These are phyloP conservation scores for Protomyces arabidopsidicola DNA, from an alignment of 1,139 yeast genomes.

Conservation along the genomic window DNA sequence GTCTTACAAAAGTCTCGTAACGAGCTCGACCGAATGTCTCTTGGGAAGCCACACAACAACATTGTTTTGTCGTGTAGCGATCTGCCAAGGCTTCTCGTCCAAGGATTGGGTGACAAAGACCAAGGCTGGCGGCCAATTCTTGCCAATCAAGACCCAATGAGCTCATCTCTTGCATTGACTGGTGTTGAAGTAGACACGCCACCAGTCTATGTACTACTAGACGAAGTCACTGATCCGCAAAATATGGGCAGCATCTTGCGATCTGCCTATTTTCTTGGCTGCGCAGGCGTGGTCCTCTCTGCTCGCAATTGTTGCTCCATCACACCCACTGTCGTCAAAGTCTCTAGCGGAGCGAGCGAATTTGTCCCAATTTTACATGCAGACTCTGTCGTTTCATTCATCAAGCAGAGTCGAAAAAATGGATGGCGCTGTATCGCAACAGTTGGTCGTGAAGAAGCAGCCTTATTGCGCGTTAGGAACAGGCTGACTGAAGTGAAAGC, in stretches of 20 bases:
- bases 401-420: slow-evolving; percentile 50
- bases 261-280: slow-evolving; percentile 79
- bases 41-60: slow-evolving; percentile 16
- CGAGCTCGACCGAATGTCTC: slow-evolving; percentile 3
- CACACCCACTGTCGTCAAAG: slow-evolving; percentile 72
- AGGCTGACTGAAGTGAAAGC: neutral
- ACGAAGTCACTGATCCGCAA: slow-evolving; percentile 69
- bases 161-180: neutral
- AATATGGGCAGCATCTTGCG: slow-evolving; percentile 83
- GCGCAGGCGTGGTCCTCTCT: slow-evolving; percentile 70
- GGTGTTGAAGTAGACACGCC: neutral
- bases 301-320: slow-evolving; percentile 60
- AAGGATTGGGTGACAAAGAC: neutral
- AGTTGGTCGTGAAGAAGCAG: slow-evolving; percentile 39
- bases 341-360: slow-evolving; percentile 87
- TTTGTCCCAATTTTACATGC: slow-evolving; percentile 58
- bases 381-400: slow-evolving; percentile 56
- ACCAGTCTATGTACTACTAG: slow-evolving; percentile 24
- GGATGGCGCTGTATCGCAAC: slow-evolving; percentile 79
- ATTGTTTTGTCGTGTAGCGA: slow-evolving; percentile 6
- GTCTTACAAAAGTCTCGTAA: slow-evolving; percentile 1
- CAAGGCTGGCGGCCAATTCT: slow-evolving; percentile 7
- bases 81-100: neutral
- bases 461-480: neutral
- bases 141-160: slow-evolving; percentile 4